A percentile compares a stretch with the other conserved stretches of the same genome.
Conservation (phyloP, 1,139 yeast species). For the Ogataea hybrid region DNA sequence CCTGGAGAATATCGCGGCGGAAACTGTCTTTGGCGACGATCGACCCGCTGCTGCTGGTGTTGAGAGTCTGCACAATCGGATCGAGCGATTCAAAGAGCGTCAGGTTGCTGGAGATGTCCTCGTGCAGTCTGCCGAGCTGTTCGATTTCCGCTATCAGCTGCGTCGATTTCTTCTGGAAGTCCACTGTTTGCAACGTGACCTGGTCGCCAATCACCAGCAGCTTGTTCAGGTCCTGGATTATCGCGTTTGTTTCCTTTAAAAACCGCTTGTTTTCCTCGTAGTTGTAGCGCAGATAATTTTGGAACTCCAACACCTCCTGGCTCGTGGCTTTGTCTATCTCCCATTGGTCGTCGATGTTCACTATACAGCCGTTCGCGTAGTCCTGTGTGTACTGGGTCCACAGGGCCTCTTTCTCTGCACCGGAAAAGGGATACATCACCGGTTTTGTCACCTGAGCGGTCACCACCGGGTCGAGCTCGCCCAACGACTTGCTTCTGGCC, state of each 20-base stretch:
- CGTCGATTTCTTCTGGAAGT: constrained; percentile 60
- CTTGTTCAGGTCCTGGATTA: constrained; percentile 42
- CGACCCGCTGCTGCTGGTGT: constrained; percentile 60
- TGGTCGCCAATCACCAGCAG: constrained; percentile 51
- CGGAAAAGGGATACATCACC: constrained; percentile 38
- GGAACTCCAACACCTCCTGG: constrained; percentile 39
- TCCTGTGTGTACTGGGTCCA: constrained; percentile 37
- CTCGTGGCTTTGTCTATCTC: constrained; percentile 36
- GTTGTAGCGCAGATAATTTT: constrained; percentile 38
- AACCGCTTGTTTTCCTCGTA: constrained; percentile 35
- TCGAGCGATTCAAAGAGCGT: constrained; percentile 70
- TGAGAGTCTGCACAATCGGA: constrained; percentile 62
- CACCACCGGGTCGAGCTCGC: background rate
- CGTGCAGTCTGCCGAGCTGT: constrained; percentile 42
- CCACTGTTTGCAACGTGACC: constrained; percentile 59
- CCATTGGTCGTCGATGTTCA: constrained; percentile 36
- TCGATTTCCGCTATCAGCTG: constrained; percentile 51
- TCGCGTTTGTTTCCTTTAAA: constrained; percentile 40
- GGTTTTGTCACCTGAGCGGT: background rate
- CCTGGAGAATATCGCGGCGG: constrained; percentile 46
- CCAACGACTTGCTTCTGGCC: constrained; percentile 2
- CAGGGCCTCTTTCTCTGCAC: constrained; percentile 35
- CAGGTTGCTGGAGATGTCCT: constrained; percentile 52
- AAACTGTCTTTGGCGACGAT: constrained; percentile 60
- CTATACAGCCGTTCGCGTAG: constrained; percentile 40